These are phyloP conservation scores for Ophiocordyceps camponoti-saundersi DNA, from an alignment of 2,329 filamentous ascomycete species.

Conservation along the genomic window DNA sequence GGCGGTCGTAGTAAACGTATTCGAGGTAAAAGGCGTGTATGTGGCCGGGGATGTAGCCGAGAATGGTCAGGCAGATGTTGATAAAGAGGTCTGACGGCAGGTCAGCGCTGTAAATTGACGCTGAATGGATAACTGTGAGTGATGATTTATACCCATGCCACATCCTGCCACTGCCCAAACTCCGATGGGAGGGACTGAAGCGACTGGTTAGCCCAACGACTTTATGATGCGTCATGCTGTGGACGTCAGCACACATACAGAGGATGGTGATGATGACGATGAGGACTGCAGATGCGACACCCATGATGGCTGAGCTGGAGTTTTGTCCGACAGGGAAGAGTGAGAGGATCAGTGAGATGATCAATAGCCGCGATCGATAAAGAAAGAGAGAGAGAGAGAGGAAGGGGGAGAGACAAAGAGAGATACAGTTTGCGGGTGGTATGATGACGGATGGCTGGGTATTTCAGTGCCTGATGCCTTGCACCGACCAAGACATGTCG, in stretches of 20 bases:
- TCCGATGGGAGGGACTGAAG: slow-evolving; percentile 46
- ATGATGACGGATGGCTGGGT: not conserved
- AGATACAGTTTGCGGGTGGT: too few relatives aligned
- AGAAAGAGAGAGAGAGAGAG: not conserved
- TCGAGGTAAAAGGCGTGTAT: slow-evolving; percentile 69
- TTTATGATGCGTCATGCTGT: not conserved
- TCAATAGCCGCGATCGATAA: too few relatives aligned
- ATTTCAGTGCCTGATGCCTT: not conserved
- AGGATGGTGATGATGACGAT: slow-evolving; percentile 34
- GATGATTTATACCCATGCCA: slow-evolving; percentile 23
- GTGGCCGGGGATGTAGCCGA: slow-evolving; percentile 62
- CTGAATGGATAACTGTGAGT: not conserved
- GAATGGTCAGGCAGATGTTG: slow-evolving; percentile 48
- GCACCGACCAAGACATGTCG: not conserved
- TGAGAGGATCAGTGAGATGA: too few relatives aligned
- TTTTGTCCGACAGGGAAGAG: slow-evolving; percentile 1
- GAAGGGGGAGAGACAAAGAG: not conserved
- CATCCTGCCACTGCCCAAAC: slow-evolving; percentile 49
- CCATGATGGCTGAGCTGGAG: slow-evolving; percentile 21
- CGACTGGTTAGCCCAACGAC: slow-evolving; percentile 6
- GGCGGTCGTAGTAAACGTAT: slow-evolving; percentile 68
- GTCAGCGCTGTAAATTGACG: not conserved
- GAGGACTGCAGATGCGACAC: slow-evolving; percentile 28
- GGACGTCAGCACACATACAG: slow-evolving; percentile 25
- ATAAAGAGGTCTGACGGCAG: slow-evolving; percentile 38